Evolutionary conservation across 192 early-diverging fungal species (phyloP), one percentile per base, ranked within the genome.

Genomic region (Podochytrium sp.): DNA sequence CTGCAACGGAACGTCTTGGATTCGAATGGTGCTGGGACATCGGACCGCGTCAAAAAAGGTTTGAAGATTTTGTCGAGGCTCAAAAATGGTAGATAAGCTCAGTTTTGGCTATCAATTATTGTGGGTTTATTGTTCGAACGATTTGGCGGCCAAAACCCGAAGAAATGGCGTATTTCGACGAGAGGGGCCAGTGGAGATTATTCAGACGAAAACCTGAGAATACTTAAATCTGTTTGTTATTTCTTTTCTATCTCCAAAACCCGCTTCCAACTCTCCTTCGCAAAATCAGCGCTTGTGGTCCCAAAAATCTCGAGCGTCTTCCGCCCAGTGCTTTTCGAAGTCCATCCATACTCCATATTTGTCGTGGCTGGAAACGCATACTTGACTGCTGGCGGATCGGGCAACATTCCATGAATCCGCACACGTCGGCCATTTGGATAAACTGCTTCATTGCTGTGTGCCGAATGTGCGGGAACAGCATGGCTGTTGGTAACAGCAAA

Each of bases 311-410:
- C 76, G 0, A 77, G 35, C 3, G 55, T 74, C 29, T 53, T 52
- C n/a, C 53, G 34, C 20, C 71, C 67, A 29, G 27, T 38, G 12
- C 47, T 41, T 32, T 25, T 34, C 60, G 60, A 71, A 10, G 2
- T 16, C 79, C 79, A 81, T 7, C 79, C 79, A 33, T 75, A 74
- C 66, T 77, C 76, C 73, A 40, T 72, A 49, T 71, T 77, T 0
- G 60, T 55, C 4, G 79, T 75, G 2, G 79, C 58, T 34, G 79
- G 79, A 55, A 51, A 77, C 10, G 18, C 60, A 61, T 77, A 77
- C 25, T 35, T 50, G 27, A 42, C 42, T n/a, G 56, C 49, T 1
- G 72, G 78, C 2, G 55, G 51, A 41, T 56, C 34, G 29, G 66
- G 1, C 14, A 25, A 5, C 1, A 51, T 20, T 30, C 50, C 47